These are phyloP conservation scores for Hypoxylon rubiginosum DNA, from an alignment of 2,329 filamentous ascomycete genomes.

Conservation along the genomic window DNA sequence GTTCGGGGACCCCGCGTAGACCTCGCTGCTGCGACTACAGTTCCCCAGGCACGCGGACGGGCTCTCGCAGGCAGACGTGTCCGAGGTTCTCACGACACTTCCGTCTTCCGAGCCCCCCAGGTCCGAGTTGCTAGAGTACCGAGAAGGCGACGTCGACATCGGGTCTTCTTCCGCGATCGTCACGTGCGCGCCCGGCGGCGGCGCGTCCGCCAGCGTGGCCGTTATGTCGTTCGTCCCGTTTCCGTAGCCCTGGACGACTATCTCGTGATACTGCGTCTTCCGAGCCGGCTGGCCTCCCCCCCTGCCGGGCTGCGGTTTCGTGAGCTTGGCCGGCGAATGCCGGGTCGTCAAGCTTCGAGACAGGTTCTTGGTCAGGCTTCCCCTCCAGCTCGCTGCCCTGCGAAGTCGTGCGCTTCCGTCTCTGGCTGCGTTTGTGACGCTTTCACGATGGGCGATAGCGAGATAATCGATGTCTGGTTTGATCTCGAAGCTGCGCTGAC, in stretches of 20 bases:
- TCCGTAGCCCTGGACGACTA: slow-evolving; percentile 66
- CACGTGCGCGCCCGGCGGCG: not conserved
- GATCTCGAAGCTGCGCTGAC: slow-evolving; percentile 55
- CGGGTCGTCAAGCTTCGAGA: slow-evolving; percentile 51
- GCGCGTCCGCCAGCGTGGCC: not conserved
- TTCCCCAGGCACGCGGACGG: slow-evolving; percentile 1
- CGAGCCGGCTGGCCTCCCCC: not conserved
- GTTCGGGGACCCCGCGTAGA: slow-evolving; percentile 16
- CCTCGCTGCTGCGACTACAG: slow-evolving; percentile 12
- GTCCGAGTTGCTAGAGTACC: slow-evolving; percentile 36
- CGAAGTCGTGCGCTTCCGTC: slow-evolving; percentile 22
- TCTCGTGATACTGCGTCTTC: slow-evolving; percentile 61
- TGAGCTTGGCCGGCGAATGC: slow-evolving; percentile 53
- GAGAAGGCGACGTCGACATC: slow-evolving; percentile 28
- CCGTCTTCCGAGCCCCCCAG: slow-evolving; percentile 30
- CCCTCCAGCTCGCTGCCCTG: slow-evolving; percentile 39
- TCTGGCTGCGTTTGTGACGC: slow-evolving; percentile 17
- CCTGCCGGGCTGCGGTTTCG: slow-evolving; percentile 25
- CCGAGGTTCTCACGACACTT: slow-evolving; percentile 37
- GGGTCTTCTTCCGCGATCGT: slow-evolving; percentile 19
- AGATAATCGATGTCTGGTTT: slow-evolving; percentile 70
- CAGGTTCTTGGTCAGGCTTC: slow-evolving; percentile 50
- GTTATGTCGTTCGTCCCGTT: slow-evolving; percentile 63
- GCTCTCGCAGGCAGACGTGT: slow-evolving; percentile 40
- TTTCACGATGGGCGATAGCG: slow-evolving; percentile 57